Conservation (phyloP, 2,329 filamentous ascomycete species). For the Fusarium heterosporum region DNA sequence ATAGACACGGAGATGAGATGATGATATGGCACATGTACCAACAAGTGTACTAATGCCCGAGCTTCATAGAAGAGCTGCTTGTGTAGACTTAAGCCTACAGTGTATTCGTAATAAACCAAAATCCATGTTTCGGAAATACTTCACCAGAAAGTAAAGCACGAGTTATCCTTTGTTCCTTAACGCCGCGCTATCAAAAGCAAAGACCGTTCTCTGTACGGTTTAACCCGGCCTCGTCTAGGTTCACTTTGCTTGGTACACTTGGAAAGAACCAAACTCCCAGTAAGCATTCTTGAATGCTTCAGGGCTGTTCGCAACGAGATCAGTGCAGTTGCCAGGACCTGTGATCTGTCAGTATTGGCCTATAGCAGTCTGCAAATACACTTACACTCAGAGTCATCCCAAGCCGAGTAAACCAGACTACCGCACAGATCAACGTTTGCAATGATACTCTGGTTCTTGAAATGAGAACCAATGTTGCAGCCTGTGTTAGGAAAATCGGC, state of each 20-base stretch:
- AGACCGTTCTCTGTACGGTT: background rate
- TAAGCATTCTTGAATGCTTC: conserved; percentile 68
- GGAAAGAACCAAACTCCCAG: conserved; percentile 73
- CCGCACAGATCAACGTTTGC: conserved; percentile 75
- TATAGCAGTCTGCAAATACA: background rate
- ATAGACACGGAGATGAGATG: conserved; percentile 19
- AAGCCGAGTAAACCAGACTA: conserved; percentile 62
- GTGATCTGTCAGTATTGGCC: conserved; percentile 8
- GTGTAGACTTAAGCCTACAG: conserved; percentile 26
- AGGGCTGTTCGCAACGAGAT: conserved; percentile 69
- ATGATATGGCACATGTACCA: conserved; percentile 34
- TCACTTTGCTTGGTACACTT: conserved; percentile 62
- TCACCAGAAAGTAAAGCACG: conserved; percentile 5
- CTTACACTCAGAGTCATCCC: conserved; percentile 60
- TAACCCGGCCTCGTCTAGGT: background rate
- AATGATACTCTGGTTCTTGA: conserved; percentile 74
- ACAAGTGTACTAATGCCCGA: conserved; percentile 38
- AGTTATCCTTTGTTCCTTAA: conserved; percentile 16
- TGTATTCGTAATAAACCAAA: conserved; percentile 19
- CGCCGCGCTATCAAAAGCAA: conserved; percentile 42
- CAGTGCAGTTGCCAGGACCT: conserved; percentile 67
- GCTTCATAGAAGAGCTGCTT: conserved; percentile 33
- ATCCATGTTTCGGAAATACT: conserved; percentile 7
- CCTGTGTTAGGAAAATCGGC: conserved; percentile 74
- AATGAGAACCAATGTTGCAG: conserved; percentile 70